Evolutionary conservation across 2,329 filamentous ascomycete species (phyloP).

Genomic region (Nigrograna mackinnonii): DNA sequence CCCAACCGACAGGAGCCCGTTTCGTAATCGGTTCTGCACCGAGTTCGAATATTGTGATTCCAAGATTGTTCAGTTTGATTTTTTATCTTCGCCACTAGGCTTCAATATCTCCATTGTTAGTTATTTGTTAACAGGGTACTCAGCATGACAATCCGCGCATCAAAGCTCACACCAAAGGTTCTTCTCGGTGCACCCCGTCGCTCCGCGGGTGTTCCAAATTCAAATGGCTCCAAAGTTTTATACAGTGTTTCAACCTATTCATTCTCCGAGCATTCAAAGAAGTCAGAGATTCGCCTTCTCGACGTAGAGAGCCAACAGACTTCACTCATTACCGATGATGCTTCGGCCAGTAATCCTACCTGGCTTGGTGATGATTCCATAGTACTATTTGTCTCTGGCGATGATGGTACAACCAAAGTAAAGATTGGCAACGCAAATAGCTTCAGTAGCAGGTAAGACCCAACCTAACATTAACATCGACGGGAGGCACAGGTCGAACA

Average conservation of each 20-base stretch:
- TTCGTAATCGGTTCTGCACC: too few species aligned
- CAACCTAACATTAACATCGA: not conserved
- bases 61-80: too few species aligned
- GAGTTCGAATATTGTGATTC: too few species aligned
- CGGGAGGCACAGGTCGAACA: too few species aligned
- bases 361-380: constrained; percentile 75
- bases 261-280: constrained; percentile 73
- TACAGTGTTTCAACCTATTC: constrained; percentile 78
- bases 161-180: constrained; percentile 76
- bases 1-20: too few species aligned
- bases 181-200: constrained; percentile 76
- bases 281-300: constrained; percentile 70
- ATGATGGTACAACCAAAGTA: constrained; percentile 44
- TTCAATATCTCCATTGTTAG: too few species aligned
- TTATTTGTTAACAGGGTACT: too few species aligned
- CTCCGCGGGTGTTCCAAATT: constrained; percentile 71
- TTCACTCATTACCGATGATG: constrained; percentile 66
- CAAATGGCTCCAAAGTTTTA: constrained; percentile 64
- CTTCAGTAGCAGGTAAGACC: constrained; percentile 34
- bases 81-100: too few species aligned
- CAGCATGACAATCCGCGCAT: constrained; percentile 71
- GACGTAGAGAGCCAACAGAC: constrained; percentile 70
- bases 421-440: constrained; percentile 35
- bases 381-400: constrained; percentile 54
- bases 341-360: constrained; percentile 68